Evolutionary conservation across 148 eudicot species (phyloP).

Genomic region (Hydrangea macrophylla): DNA sequence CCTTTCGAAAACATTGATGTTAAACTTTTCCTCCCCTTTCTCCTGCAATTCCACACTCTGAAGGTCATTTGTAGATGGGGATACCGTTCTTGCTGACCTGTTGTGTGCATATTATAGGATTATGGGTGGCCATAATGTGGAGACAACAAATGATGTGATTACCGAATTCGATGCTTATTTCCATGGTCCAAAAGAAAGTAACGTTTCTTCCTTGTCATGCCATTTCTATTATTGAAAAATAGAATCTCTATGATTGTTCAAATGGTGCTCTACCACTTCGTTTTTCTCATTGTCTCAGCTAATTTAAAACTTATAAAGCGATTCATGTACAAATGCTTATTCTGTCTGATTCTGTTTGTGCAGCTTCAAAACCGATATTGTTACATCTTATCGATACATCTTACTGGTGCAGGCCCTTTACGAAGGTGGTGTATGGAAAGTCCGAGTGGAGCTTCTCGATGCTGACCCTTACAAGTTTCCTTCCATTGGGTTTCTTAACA

Average conservation of each 20-base stretch:
- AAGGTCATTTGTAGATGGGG: not conserved
- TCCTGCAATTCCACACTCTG: not conserved
- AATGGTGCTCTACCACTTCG: not conserved
- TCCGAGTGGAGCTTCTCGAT: constrained; percentile 80
- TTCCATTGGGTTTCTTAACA: constrained; percentile 73
- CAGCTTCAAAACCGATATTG: not conserved
- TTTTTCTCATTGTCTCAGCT: not conserved
- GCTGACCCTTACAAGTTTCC: constrained; percentile 92
- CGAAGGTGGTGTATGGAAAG: constrained; percentile 88
- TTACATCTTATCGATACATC: not conserved
- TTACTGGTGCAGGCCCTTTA: constrained; percentile 53
- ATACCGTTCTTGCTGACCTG: not conserved
- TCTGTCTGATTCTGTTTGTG: not conserved
- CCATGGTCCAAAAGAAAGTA: constrained; percentile 92
- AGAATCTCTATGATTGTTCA: constrained; percentile 4
- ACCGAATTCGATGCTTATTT: constrained; percentile 71
- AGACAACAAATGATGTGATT: constrained; percentile 68
- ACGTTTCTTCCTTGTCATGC: constrained; percentile 9
- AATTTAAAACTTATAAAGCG: not conserved
- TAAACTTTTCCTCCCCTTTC: constrained; percentile 1
- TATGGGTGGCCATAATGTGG: constrained; percentile 81
- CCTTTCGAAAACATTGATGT: not conserved
- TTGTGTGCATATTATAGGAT: constrained; percentile 43
- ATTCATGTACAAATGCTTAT: not conserved
- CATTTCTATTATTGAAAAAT: not conserved